Percentiles rank a stretch among this genome's conserved stretches.
phyloP scores from a whole-genome alignment of 2,329 filamentous ascomycete species.

The Alternaria hordeiaustralica region DNA sequence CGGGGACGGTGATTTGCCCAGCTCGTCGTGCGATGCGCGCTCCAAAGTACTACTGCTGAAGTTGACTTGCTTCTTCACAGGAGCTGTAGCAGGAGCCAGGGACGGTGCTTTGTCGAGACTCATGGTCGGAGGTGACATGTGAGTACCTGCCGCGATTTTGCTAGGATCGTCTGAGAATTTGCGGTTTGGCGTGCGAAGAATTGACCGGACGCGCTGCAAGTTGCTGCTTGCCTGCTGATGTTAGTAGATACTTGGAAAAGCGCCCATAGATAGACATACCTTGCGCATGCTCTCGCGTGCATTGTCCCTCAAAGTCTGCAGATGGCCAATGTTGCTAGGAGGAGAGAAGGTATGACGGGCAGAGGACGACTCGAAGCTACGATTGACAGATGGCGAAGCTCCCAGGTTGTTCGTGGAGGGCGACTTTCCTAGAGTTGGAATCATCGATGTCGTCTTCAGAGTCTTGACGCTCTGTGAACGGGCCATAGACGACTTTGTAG shows the following conservation, averaged over 20 bases:
- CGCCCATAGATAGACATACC: conserved; percentile 5
- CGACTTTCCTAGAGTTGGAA: conserved; percentile 60
- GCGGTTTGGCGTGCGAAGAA: conserved; percentile 66
- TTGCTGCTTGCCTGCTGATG: conserved; percentile 47
- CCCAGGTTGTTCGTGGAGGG: conserved; percentile 59
- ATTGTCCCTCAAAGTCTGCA: conserved; percentile 45
- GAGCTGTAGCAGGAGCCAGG: conserved; percentile 67
- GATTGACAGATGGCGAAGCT: conserved; percentile 60
- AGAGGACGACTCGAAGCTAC: conserved; percentile 53
- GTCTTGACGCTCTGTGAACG: conserved; percentile 63
- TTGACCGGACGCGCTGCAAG: conserved; percentile 66
- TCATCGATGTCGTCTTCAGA: conserved; percentile 56
- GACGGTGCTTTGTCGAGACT: conserved; percentile 61
- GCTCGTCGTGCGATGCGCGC: conserved; percentile 40
- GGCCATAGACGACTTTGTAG: conserved; percentile 76
- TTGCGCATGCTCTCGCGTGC: conserved; percentile 47
- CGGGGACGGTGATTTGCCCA: conserved; percentile 44
- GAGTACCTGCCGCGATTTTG: conserved; percentile 67
- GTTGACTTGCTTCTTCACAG: conserved; percentile 78
- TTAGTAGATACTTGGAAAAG: not conserved
- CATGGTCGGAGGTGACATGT: conserved; percentile 54
- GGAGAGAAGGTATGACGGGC: conserved; percentile 57
- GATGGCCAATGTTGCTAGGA: conserved; percentile 30
- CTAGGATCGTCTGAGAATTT: conserved; percentile 65
- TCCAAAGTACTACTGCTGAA: conserved; percentile 76